Evolutionary conservation across 495 filamentous ascomycete species (phyloP).

Genomic region (Neurospora sublineolata): DNA sequence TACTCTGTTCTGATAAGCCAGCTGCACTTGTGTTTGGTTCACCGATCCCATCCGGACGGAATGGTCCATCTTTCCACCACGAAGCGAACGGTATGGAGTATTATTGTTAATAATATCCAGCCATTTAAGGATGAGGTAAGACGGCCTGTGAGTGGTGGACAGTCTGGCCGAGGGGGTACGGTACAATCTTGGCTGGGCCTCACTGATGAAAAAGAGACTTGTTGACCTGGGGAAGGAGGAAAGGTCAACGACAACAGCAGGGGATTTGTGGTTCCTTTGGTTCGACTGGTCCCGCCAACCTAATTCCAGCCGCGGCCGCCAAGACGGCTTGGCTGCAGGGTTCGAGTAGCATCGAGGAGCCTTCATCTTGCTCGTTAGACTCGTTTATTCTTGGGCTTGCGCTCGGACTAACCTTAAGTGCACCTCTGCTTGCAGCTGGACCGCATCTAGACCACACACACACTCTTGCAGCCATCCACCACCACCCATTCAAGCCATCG

Average conservation of each 20-base stretch:
- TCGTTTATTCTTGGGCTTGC: neutral
- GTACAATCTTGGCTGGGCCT: neutral
- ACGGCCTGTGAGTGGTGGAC: neutral
- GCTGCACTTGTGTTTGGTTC: neutral
- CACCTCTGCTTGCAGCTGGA: conserved; percentile 2
- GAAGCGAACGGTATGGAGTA: neutral
- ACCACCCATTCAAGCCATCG: neutral
- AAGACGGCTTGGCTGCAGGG: conserved; percentile 11
- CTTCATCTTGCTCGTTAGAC: conserved; percentile 3
- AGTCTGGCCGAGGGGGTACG: neutral
- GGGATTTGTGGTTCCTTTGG: neutral
- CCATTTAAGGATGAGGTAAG: conserved; percentile 1
- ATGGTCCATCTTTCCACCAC: neutral
- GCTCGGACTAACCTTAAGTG: neutral
- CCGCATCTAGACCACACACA: neutral
- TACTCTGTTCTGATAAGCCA: neutral
- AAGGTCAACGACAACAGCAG: neutral
- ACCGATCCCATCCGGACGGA: neutral
- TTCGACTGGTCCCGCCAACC: conserved; percentile 1
- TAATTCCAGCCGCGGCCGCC: conserved; percentile 14
- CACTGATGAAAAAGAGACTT: conserved; percentile 3
- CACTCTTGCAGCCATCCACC: conserved; percentile 2
- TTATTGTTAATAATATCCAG: conserved; percentile 4
- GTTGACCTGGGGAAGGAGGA: neutral
- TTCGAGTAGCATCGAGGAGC: conserved; percentile 1